These are phyloP conservation scores for Leccinum olivaceopallidum DNA, from an alignment of 768 basidiomycete species.

Conservation along the genomic window DNA sequence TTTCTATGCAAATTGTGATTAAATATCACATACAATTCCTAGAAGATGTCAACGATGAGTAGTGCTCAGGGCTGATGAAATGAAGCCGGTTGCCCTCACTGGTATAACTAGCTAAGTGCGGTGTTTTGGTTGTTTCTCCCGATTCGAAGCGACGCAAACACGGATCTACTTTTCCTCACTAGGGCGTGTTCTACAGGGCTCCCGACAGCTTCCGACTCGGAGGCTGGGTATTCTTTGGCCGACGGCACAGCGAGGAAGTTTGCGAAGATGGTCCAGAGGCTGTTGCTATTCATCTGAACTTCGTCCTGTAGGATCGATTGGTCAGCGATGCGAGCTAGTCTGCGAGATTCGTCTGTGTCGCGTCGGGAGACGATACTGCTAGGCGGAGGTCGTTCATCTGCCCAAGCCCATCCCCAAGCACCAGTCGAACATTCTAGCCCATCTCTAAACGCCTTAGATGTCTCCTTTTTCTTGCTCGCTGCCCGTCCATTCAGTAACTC, in stretches of 20 bases:
- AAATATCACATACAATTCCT: conserved; percentile 6
- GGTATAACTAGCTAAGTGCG: neutral
- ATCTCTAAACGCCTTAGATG: conserved; percentile 26
- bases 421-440: conserved; percentile 45
- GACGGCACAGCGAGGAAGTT: conserved; percentile 61
- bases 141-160: conserved; percentile 27
- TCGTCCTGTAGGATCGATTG: conserved; percentile 60
- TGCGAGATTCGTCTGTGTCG: conserved; percentile 79
- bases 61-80: neutral
- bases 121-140: conserved; percentile 13
- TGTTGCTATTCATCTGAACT: conserved; percentile 61
- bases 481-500: conserved; percentile 17
- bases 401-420: conserved; percentile 85
- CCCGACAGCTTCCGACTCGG: conserved; percentile 15
- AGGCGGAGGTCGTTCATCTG: conserved; percentile 83
- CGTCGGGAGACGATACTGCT: conserved; percentile 89
- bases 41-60: neutral
- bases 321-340: conserved; percentile 74
- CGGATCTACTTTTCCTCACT: conserved; percentile 27
- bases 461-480: conserved; percentile 23
- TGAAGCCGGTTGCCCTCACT: neutral
- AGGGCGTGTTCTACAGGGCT: neutral
- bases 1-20: neutral
- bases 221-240: conserved; percentile 40
- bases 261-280: conserved; percentile 67